A percentile compares a stretch with the other conserved stretches of the same genome.
These are phyloP conservation scores for Dioszegia crocea DNA, from an alignment of 768 basidiomycete genomes.

Conservation along the genomic window DNA sequence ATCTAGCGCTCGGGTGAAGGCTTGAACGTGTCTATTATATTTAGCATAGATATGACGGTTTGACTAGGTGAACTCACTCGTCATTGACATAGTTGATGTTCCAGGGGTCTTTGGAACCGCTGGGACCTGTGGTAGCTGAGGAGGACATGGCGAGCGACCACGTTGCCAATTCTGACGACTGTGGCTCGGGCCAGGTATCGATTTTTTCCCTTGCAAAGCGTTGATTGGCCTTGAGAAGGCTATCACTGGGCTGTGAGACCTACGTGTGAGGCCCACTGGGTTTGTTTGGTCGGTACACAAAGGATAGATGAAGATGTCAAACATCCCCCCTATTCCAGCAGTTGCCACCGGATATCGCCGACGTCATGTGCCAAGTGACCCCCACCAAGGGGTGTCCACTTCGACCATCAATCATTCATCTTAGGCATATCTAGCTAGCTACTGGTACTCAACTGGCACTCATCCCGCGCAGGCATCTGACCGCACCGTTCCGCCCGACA, in stretches of 20 bases:
- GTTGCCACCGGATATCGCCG: background rate
- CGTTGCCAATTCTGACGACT: background rate
- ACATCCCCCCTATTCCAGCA: background rate
- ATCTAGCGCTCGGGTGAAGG: conserved; percentile 71
- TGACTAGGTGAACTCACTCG: too few relatives aligned
- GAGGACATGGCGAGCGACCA: background rate
- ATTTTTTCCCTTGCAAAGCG: too few relatives aligned
- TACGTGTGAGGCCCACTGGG: too few relatives aligned
- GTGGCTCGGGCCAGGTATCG: too few relatives aligned
- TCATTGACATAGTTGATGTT: conserved; percentile 65
- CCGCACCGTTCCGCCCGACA: too few relatives aligned
- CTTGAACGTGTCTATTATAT: conserved; percentile 54
- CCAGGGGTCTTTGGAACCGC: conserved; percentile 41
- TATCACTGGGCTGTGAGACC: too few relatives aligned
- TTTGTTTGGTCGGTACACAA: background rate
- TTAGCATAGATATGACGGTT: background rate
- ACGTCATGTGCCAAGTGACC: background rate
- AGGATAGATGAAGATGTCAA: background rate
- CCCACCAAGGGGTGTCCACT: too few relatives aligned
- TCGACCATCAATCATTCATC: too few relatives aligned
- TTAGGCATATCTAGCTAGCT: too few relatives aligned
- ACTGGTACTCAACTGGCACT: too few relatives aligned
- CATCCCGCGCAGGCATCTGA: too few relatives aligned
- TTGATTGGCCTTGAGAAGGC: too few relatives aligned
- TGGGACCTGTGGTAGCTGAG: background rate